Base-by-base conservation (phyloP, 2,329 filamentous ascomycete species). In the Arthroderma sp. region DNA sequence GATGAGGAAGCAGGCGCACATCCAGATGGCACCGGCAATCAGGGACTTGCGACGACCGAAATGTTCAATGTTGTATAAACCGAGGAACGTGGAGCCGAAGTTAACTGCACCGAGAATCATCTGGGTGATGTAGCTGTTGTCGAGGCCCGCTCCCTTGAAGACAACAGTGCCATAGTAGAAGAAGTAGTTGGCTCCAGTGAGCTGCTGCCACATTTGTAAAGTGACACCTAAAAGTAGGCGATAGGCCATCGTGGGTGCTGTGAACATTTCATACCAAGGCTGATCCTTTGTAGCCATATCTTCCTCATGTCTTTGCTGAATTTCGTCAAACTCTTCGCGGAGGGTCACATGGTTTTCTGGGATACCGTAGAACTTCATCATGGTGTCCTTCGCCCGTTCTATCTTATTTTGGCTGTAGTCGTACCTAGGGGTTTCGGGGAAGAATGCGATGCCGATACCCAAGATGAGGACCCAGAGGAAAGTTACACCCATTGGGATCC, bases 71-170 rank as follows among this genome's bases (percentile, higher is more conserved):
- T 85, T 72, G 56, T 77, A 86, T 4, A 86, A 68, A 46, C 80
- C 81, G 39, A 72, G 74, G 47, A 84, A 74, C 10, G 81, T 83
- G 58, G 74, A 75, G 49, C 66, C 69, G 30, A 86, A 79, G 64
- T 86, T 86, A 55, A 86, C 79, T 27, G 75, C 77, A 44, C 71
- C 71, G 6, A 83, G 69, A 48, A 85, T 83, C 57, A 85, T 76
- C 56, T 82, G 78, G 0, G 76, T 81, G 46, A 77, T 66, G 54
- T 80, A 82, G 11, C 76, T 75, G 59, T 86, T 80, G 1, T 71
- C 60, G 39, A 86, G 70, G 48, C 80, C 81, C 4, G 81, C 77
- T 4, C 78, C 75, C 45, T 72, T 50, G 60, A 87, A 86, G 55
- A 86, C 75, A 6, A 74, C 76, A 6, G 68, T 70, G 32, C 69